These are phyloP conservation scores for Brassica napus DNA, from an alignment of 345 rosid genomes.

Conservation along the genomic window DNA sequence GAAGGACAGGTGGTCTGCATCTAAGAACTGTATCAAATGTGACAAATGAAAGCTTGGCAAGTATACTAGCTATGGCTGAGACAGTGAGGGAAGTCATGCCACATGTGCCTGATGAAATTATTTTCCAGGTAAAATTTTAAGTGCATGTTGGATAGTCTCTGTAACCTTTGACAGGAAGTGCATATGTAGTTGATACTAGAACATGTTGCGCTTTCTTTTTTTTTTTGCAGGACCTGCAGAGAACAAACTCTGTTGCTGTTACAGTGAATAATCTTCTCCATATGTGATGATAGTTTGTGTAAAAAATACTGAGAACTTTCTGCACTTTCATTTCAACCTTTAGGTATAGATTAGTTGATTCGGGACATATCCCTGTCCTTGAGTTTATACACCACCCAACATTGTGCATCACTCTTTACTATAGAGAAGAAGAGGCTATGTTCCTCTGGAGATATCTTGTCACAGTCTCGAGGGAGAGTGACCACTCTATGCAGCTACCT, in stretches of 20 bases:
- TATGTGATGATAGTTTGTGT: constrained; percentile 49
- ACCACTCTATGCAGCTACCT: constrained; percentile 25
- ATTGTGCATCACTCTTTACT: constrained; percentile 30
- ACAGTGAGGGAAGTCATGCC: constrained; percentile 95
- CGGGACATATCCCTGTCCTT: constrained; percentile 18
- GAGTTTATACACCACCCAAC: constrained; percentile 33
- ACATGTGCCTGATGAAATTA: constrained; percentile 85
- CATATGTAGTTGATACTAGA: constrained; percentile 21
- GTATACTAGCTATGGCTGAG: constrained; percentile 91
- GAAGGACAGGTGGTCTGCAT: constrained; percentile 62
- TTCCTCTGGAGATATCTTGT: constrained; percentile 28
- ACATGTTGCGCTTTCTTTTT: constrained; percentile 18
- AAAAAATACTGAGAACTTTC: constrained; percentile 8
- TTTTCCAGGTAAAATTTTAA: constrained; percentile 64
- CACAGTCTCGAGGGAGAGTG: constrained; percentile 13
- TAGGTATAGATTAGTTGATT: constrained; percentile 36
- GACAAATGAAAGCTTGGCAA: constrained; percentile 60
- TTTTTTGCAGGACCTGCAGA: constrained; percentile 86
- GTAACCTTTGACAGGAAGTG: constrained; percentile 3
- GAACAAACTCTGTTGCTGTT: constrained; percentile 83
- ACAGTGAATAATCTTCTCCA: constrained; percentile 99
- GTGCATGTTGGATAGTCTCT: constrained; percentile 6
- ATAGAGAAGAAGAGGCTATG: constrained; percentile 39
- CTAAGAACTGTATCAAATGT: constrained; percentile 56
- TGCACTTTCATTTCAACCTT: constrained; percentile 37